These are phyloP conservation scores for Albatrellus ellisii DNA, from an alignment of 768 basidiomycete genomes.

Conservation along the genomic window DNA sequence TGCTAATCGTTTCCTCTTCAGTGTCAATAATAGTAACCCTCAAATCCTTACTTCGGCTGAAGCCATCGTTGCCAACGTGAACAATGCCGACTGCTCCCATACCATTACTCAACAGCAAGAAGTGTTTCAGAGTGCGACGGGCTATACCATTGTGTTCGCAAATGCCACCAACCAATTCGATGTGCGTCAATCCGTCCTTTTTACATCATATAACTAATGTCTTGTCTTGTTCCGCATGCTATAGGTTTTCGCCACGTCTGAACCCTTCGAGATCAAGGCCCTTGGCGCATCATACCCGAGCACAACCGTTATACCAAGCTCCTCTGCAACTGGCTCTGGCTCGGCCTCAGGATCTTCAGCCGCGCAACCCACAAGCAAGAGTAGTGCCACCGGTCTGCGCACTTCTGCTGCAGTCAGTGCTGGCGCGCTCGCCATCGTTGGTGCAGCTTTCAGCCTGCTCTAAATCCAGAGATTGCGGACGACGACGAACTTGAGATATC, in stretches of 20 bases:
- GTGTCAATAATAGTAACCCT: conserved; percentile 31
- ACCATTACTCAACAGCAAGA: conserved; percentile 34
- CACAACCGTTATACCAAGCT: conserved; percentile 22
- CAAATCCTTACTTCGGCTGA: conserved; percentile 26
- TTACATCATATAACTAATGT: not conserved
- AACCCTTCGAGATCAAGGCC: conserved; percentile 49
- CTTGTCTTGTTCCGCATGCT: not conserved
- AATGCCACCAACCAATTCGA: conserved; percentile 36
- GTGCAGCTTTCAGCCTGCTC: conserved; percentile 11
- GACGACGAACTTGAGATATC: too few species aligned
- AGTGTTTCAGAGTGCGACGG: conserved; percentile 24
- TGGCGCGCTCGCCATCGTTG: conserved; percentile 9
- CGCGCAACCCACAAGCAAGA: conserved; percentile 3
- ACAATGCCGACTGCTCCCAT: conserved; percentile 49
- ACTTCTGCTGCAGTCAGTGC: conserved; percentile 8
- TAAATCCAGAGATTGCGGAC: too few species aligned
- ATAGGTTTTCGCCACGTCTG: conserved; percentile 44
- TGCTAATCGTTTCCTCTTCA: conserved; percentile 15
- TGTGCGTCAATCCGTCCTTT: conserved; percentile 25
- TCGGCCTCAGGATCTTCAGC: conserved; percentile 1
- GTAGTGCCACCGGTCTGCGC: conserved; percentile 3
- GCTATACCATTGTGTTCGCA: conserved; percentile 39
- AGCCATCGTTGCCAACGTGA: conserved; percentile 35
- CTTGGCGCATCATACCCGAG: conserved; percentile 39
- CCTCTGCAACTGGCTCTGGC: conserved; percentile 10